Base-by-base conservation (phyloP, 2,329 filamentous ascomycete genomes). In the Microcyclospora tardicrescens region DNA sequence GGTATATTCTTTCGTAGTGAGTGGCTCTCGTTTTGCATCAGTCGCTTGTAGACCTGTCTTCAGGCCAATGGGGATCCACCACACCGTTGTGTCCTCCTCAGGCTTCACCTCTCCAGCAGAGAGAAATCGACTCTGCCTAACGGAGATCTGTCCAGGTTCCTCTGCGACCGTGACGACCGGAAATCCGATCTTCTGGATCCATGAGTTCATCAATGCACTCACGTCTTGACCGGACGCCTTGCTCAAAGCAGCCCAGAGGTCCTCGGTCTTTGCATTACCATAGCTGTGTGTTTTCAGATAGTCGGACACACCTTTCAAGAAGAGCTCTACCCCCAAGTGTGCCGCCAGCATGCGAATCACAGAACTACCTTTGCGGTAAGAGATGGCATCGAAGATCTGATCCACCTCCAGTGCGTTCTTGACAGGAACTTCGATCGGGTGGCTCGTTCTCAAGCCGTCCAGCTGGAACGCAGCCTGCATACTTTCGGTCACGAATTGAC, bases 301-400 rank as follows among this genome's bases (percentile, higher is more conserved):
- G 52, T 80, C 77, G 13, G 84, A 79, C 36, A 98, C 87, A 51
- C 91, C 91, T 56, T 83, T 79, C 37, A 98, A 69, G 71, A 98
- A 98, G 1, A 76, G 82, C 54, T 94, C 78, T 37, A 82, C 79
- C 11, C 86, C 86, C 13, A 98, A 75, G 60, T 96, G 84, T 53
- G 81, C 80, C 51, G 85, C 89, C 52, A 98, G 66, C 91, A 98
- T 98, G 56, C 91, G 82, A 56, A 98, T 91, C 43, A 91, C 84
- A 2, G 89, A 94, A 65, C 85, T 93, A 28, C 91, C 91, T 67
- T 98, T 96, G 45, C 93, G 71, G 59, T 96, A 98, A 63, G 84
- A 93, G 63, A 98, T 96, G 59, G 81, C 76, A 60, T 98, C 91
- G 56, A 98, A 98, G 48, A 96, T 93, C 61, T 98, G 91, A 61